Percentiles rank a stretch among this genome's conserved stretches.
phyloP scores from a whole-genome alignment of 257 asterid species.

The Solanum paucissectum region DNA sequence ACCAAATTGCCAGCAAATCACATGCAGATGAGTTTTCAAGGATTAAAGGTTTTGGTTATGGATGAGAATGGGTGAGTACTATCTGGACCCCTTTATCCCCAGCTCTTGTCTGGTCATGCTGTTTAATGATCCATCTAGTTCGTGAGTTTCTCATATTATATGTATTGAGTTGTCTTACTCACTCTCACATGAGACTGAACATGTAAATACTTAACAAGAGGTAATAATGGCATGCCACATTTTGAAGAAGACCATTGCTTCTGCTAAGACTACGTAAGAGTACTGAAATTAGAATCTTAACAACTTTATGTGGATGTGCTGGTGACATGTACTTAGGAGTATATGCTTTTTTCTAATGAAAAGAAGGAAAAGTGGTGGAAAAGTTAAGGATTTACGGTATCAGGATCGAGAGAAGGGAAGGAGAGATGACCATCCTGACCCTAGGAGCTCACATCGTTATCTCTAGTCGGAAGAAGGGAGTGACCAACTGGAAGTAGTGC shows the following conservation, averaged over 20 bases:
- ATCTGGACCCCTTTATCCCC: neutral
- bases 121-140: neutral
- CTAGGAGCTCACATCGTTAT: neutral
- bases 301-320: neutral
- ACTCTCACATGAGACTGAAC: neutral
- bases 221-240: neutral
- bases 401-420: neutral
- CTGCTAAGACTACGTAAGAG: neutral
- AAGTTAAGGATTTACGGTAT: neutral
- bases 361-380: neutral
- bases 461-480: neutral
- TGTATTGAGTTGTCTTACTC: neutral
- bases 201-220: neutral
- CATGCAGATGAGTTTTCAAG: slow-evolving; percentile 40
- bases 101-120: neutral
- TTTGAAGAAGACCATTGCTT: neutral
- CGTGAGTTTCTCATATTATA: neutral
- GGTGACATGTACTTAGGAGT: neutral
- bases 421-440: neutral
- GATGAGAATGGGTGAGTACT: slow-evolving; percentile 74
- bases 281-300: neutral
- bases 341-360: neutral
- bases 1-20: slow-evolving; percentile 47
- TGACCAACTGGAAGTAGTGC: neutral
- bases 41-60: slow-evolving; percentile 78